Evolutionary conservation across 345 rosid species (phyloP).

Genomic region (Jatropha curcas): DNA sequence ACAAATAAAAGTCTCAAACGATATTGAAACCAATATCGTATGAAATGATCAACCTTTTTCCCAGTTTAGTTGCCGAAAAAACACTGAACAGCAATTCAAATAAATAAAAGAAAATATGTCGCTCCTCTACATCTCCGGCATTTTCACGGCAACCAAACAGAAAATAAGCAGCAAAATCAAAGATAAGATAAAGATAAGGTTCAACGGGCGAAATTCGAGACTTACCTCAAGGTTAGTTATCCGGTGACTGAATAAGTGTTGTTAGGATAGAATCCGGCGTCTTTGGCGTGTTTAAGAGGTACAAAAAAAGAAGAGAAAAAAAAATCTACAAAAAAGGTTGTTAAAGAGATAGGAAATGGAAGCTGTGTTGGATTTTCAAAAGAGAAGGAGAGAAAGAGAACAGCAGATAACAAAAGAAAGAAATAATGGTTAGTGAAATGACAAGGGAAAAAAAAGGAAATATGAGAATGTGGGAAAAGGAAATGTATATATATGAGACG

Average conservation of each 20-base stretch:
- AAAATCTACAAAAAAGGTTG: too few species aligned
- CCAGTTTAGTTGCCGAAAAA: background rate
- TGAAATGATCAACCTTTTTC: background rate
- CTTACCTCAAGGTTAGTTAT: background rate
- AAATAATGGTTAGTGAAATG: background rate
- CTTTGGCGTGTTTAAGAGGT: background rate
- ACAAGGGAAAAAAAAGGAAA: background rate
- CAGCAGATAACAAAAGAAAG: background rate
- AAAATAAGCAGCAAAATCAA: background rate
- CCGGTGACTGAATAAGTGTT: constrained; percentile 11
- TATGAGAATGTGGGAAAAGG: constrained; percentile 5
- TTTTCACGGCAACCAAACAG: constrained; percentile 25
- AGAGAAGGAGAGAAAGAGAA: background rate
- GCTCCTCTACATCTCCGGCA: background rate
- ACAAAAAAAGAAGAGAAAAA: background rate
- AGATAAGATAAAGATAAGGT: background rate
- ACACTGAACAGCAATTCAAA: background rate
- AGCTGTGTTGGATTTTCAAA: constrained; percentile 11
- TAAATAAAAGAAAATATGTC: background rate
- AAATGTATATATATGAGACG: constrained; percentile 12
- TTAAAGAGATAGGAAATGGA: background rate
- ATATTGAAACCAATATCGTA: background rate
- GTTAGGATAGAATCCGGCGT: background rate
- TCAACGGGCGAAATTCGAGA: background rate
- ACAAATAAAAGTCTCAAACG: background rate